Evolutionary conservation across 202 grass and related monocot genomes (phyloP), one percentile per base, ranked within the genome.

Genomic region (Digitaria exilis): DNA sequence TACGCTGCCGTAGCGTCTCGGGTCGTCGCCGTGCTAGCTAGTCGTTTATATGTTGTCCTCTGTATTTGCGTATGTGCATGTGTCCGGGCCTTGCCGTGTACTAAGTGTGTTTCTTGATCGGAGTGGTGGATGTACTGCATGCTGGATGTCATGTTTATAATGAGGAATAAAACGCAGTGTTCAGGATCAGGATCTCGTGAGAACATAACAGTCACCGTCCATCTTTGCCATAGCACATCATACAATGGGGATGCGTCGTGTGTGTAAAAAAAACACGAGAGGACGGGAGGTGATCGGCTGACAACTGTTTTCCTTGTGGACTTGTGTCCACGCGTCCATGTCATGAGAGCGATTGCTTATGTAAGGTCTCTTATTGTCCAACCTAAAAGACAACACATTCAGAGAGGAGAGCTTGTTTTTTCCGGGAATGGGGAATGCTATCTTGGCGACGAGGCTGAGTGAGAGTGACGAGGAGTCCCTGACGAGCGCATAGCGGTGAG

Each of bases 91-190:
- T 69, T 73, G n/a, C 77, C 64, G 74, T 84, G 61, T 35, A 39
- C 21, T 25, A 22, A 86, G 44, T 37, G 34, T 58, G 70, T 74
- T 69, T 65, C 56, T 22, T 32, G 48, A 74, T 75, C 59, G 21
- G 62, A 45, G 48, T 13, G 48, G 76, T 19, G 46, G 58, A 44
- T 24, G 71, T 56, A 25, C 49, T 48, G 58, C 76, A 80, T 74
- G 46, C 14, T 65, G 57, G 67, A 73, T 65, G 57, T 73, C 57
- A n/a, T 57, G 84, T 63, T 52, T 44, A 41, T 77, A 48, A 28
- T 59, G 84, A 67, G 26, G 69, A 86, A 86, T 86, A 86, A 80
- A 80, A 66, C 56, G 84, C 58, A 58, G 60, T 57, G 26, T 86
- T 67, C 32, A 25, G 21, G 3, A 11, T 67, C 32, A 25, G 21